phyloP scores from a whole-genome alignment of 1,284 basidiomycete species.

The Cutaneotrichosporon sp. region DNA sequence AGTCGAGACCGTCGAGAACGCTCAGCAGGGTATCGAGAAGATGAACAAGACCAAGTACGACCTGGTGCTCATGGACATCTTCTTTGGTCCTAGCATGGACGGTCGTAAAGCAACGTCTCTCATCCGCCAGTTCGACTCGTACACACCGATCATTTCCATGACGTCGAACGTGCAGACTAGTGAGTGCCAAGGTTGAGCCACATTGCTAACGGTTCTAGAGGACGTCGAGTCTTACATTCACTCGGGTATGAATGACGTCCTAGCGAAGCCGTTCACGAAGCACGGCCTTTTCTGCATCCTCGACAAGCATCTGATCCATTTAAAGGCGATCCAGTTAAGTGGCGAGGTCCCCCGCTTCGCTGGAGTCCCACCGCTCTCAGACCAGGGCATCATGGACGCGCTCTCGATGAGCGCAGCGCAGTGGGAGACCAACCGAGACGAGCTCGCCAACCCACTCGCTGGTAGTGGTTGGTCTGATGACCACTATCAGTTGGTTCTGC shows the following conservation, averaged over 20 bases:
- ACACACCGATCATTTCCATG: conserved; percentile 95
- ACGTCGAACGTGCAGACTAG: conserved; percentile 84
- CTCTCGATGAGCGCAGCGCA: conserved; percentile 39
- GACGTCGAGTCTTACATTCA: conserved; percentile 46
- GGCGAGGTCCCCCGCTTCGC: conserved; percentile 64
- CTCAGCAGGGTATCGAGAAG: conserved; percentile 88
- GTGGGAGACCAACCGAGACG: conserved; percentile 25
- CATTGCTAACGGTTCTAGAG: conserved; percentile 39
- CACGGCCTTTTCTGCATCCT: conserved; percentile 86
- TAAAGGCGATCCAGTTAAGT: conserved; percentile 83
- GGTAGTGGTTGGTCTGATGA: conserved; percentile 51
- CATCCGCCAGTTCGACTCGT: conserved; percentile 85
- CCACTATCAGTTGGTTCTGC: conserved; percentile 45
- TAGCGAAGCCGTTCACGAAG: conserved; percentile 95
- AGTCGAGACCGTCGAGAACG: conserved; percentile 90
- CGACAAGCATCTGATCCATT: conserved; percentile 92
- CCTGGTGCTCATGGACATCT: conserved; percentile 81
- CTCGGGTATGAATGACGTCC: conserved; percentile 87
- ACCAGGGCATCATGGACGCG: conserved; percentile 60
- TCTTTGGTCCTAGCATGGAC: conserved; percentile 51
- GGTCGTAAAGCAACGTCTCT: conserved; percentile 71
- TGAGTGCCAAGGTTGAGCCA: conserved; percentile 27
- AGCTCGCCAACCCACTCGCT: conserved; percentile 44
- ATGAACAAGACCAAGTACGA: conserved; percentile 95
- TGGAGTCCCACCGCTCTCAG: conserved; percentile 69